These are phyloP conservation scores for Huntiella moniliformis DNA, from an alignment of 2,329 filamentous ascomycete genomes.

Conservation along the genomic window DNA sequence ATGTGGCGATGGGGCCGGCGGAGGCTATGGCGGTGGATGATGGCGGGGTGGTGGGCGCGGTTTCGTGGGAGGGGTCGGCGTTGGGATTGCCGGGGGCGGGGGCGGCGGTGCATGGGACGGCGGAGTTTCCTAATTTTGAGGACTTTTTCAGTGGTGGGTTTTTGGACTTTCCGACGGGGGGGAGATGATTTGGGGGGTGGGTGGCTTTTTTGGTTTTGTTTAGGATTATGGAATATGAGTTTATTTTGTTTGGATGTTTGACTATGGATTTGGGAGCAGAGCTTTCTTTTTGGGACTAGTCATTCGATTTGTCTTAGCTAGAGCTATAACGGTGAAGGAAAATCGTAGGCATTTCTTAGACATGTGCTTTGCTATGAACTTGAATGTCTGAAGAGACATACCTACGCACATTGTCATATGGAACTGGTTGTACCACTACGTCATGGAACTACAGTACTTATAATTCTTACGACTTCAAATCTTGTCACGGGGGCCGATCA, in stretches of 20 bases:
- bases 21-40: conserved; percentile 10
- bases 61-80: background rate
- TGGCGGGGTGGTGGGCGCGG: background rate
- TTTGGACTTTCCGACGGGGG: conserved; percentile 9
- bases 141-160: conserved; percentile 11
- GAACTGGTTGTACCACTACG: too few relatives aligned
- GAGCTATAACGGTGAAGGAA: too few relatives aligned
- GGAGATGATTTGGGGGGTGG: background rate
- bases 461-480: too few relatives aligned
- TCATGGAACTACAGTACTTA: too few relatives aligned
- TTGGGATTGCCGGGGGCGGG: background rate
- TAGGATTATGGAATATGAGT: background rate
- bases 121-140: conserved; percentile 11
- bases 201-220: background rate
- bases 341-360: too few relatives aligned
- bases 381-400: too few relatives aligned
- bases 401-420: background rate
- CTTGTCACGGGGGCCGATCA: too few relatives aligned
- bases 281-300: too few relatives aligned
- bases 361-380: too few relatives aligned
- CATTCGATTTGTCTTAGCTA: too few relatives aligned
- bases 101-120: background rate
- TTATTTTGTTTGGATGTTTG: background rate
- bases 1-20: background rate
- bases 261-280: too few relatives aligned